These are phyloP conservation scores for thale cress (Arabidopsis thaliana) DNA, from an alignment of 345 rosid species.

Conservation along the genomic window DNA sequence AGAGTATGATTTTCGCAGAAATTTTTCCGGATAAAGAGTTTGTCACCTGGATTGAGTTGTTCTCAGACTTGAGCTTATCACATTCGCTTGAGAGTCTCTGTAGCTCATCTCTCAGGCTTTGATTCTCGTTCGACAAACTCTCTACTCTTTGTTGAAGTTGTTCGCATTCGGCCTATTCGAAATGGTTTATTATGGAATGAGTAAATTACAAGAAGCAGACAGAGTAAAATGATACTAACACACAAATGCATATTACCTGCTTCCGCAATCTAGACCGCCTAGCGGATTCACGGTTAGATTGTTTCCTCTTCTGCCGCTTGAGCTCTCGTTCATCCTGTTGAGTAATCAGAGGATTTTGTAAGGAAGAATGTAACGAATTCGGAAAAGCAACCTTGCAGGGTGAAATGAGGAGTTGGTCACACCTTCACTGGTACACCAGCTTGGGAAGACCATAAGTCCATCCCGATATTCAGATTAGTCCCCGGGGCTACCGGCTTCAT, in stretches of 20 bases:
- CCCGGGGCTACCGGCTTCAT: conserved; percentile 74
- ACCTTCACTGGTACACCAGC: conserved; percentile 68
- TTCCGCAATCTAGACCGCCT: conserved; percentile 95
- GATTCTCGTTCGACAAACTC: conserved; percentile 64
- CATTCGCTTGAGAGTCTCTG: conserved; percentile 85
- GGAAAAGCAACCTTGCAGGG: conserved; percentile 16
- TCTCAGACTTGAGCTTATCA: conserved; percentile 84
- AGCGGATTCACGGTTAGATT: conserved; percentile 97
- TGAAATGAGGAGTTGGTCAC: conserved; percentile 53
- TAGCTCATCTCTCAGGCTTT: conserved; percentile 73
- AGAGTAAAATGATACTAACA: neutral
- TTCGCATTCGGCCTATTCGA: conserved; percentile 82
- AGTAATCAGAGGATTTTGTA: conserved; percentile 27
- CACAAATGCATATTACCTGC: conserved; percentile 60
- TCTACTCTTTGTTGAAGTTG: conserved; percentile 87
- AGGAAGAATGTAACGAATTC: neutral
- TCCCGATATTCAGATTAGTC: conserved; percentile 85
- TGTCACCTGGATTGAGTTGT: conserved; percentile 74
- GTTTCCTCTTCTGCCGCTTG: conserved; percentile 95
- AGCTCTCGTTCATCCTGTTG: conserved; percentile 90
- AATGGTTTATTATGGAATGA: neutral
- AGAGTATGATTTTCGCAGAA: neutral
- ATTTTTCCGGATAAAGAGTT: neutral
- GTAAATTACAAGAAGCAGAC: conserved; percentile 12
- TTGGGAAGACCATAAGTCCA: conserved; percentile 86